Conservation (phyloP, 2,329 filamentous ascomycete genomes). For the Xylariaceae sp. region DNA sequence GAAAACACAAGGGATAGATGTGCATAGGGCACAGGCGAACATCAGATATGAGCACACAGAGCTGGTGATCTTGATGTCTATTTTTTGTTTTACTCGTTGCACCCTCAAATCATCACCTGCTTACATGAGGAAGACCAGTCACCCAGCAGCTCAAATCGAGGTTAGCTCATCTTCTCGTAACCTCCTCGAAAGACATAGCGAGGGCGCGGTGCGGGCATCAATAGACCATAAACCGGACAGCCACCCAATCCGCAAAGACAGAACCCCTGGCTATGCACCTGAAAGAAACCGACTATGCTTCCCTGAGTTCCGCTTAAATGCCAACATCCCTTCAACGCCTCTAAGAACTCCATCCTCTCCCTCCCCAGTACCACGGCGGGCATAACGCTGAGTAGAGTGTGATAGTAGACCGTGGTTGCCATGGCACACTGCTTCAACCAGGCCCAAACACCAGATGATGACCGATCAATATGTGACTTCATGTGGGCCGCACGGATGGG, state of each 20-base stretch:
- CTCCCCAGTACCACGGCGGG: constrained; percentile 1
- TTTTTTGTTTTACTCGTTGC: too few relatives aligned
- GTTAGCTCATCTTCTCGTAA: too few relatives aligned
- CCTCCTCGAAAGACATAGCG: too few relatives aligned
- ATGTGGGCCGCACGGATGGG: constrained; percentile 10
- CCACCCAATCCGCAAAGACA: constrained; percentile 6
- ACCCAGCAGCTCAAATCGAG: too few relatives aligned
- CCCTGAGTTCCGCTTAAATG: constrained; percentile 8
- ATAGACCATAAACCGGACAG: constrained; percentile 3
- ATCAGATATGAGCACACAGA: too few relatives aligned
- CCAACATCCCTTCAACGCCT: constrained; percentile 11
- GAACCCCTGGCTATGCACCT: constrained; percentile 4
- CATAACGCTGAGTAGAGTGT: too few relatives aligned
- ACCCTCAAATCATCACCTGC: too few relatives aligned
- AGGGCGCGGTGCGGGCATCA: too few relatives aligned
- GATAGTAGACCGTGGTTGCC: constrained; percentile 3
- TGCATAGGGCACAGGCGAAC: too few relatives aligned
- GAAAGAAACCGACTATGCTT: constrained; percentile 6
- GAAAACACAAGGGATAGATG: too few relatives aligned
- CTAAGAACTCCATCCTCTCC: constrained; percentile 7
- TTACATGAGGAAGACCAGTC: too few relatives aligned
- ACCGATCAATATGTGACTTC: not conserved
- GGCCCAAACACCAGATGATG: constrained; percentile 11
- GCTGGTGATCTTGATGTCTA: too few relatives aligned
- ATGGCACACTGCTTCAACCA: constrained; percentile 7